Evolutionary conservation across 2,329 filamentous ascomycete genomes (phyloP).

Genomic region (Grosmannia huntii): DNA sequence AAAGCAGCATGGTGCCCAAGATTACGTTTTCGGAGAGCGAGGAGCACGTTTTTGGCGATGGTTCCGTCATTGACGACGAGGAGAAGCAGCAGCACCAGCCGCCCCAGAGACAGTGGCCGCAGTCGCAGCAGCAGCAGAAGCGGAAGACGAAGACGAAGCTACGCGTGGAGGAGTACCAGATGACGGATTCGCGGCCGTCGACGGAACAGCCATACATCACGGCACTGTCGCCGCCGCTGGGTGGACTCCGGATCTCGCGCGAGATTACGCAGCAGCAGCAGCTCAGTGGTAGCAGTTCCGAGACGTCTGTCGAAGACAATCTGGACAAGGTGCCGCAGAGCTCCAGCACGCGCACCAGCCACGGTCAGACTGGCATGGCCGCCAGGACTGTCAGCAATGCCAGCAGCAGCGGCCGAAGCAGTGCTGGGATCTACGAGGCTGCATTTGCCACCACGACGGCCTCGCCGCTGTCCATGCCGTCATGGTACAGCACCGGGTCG

Average conservation of each 20-base stretch:
- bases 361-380: background rate
- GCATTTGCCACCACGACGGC: background rate
- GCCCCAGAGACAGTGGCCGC: background rate
- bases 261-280: background rate
- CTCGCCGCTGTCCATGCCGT: background rate
- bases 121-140: background rate
- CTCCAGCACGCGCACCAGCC: background rate
- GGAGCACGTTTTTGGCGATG: conserved; percentile 13
- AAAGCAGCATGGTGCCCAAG: conserved; percentile 16
- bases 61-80: background rate
- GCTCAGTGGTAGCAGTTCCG: background rate
- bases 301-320: background rate
- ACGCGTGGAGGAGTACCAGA: background rate
- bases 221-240: background rate
- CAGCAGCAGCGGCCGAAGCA: background rate
- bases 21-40: conserved; percentile 17
- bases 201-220: background rate
- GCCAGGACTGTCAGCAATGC: background rate
- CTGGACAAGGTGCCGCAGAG: background rate
- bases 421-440: background rate
- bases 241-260: background rate
- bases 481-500: background rate
- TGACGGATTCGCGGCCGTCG: background rate
- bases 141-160: background rate
- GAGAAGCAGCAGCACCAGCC: conserved; percentile 4